phyloP scores from a whole-genome alignment of 1,284 basidiomycete species.

The Cerioporus squamosus region DNA sequence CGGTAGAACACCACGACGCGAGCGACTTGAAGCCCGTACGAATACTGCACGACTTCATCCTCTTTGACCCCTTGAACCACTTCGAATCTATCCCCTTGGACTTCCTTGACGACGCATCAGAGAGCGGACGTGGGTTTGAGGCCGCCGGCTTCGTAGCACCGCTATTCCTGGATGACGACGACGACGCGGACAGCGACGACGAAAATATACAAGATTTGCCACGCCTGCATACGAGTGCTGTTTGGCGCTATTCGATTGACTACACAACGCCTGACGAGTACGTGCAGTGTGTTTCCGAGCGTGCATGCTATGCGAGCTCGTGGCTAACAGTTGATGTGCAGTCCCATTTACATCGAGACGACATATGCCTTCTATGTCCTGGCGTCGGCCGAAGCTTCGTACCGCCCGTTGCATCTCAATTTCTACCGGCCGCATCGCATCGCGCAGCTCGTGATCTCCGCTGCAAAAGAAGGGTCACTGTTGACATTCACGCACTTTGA shows the following conservation, averaged over 20 bases:
- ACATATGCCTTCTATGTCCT: slow-evolving; percentile 64
- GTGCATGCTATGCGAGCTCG: not conserved
- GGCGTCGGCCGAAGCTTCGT: slow-evolving; percentile 47
- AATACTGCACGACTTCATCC: too few relatives aligned
- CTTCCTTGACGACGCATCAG: slow-evolving; percentile 28
- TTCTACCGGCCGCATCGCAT: slow-evolving; percentile 56
- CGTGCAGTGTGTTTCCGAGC: slow-evolving; percentile 24
- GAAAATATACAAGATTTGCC: too few relatives aligned
- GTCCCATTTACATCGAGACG: slow-evolving; percentile 66
- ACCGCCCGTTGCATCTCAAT: slow-evolving; percentile 45
- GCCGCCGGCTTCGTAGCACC: slow-evolving; percentile 43
- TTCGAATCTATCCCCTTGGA: slow-evolving; percentile 36
- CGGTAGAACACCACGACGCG: too few relatives aligned
- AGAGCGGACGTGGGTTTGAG: slow-evolving; percentile 27
- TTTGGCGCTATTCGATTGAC: slow-evolving; percentile 35
- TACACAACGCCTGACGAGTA: slow-evolving; percentile 45
- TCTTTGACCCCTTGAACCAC: not conserved
- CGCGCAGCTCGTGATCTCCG: slow-evolving; percentile 45
- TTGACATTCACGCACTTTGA: slow-evolving; percentile 16
- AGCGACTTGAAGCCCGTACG: too few relatives aligned
- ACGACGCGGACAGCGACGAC: not conserved
- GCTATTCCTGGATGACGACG: slow-evolving; percentile 42
- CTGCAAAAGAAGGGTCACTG: slow-evolving; percentile 22
- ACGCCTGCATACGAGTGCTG: too few relatives aligned
- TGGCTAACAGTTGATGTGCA: slow-evolving; percentile 28